Evolutionary conservation across 1,284 basidiomycete species (phyloP), one percentile per base, ranked within the genome.

Genomic region (Phellopilus nigrolimitatus): DNA sequence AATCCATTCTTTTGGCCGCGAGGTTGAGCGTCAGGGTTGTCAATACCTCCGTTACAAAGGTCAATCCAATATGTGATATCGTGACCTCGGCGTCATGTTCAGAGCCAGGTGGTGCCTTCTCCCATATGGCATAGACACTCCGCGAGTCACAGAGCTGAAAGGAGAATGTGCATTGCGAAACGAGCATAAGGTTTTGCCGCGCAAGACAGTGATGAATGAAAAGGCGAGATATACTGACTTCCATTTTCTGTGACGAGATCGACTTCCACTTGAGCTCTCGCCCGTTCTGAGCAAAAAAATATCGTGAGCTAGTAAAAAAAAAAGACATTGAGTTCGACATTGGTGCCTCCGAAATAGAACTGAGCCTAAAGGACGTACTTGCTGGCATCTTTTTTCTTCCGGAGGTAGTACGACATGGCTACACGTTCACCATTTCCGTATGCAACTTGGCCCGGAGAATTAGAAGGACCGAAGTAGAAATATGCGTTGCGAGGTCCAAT

Each of bases 401-500:
- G 68, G 34, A 82, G 63, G 43, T 78, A 72, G 55, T 74, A 71
- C 0, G 66, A 61, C 84, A 88, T 87, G 3, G 73, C 69, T 28
- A 74, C 65, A 24, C 73, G 72, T 19, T 70, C 68, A 54, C 76
- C 78, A 56, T 82, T 84, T 4, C 85, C 86, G 56, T 86, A 88
- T 33, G 78, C 74, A 34, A 88, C 65, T 59, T 79, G 79, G 5
- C 86, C 85, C 3, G 76, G 74, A 2, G 71, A 61, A 43, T 71
- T 74, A 41, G 69, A 69, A 5, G 85, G 84, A 0, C 85, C 86
- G 55, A 88, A 80, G 62, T 85, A 88, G 53, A 87, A 76, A 61
- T 75, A 85, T 5, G 85, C 78, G 40, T 76, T 82, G 53, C 73
- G 74, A 12, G 86, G 85, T 10, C 86, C 86, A 78, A 84, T 79